Percentiles rank a stretch among this genome's conserved stretches.
Conservation (phyloP, 2,329 filamentous ascomycete genomes). For the Colletotrichum filicis region DNA sequence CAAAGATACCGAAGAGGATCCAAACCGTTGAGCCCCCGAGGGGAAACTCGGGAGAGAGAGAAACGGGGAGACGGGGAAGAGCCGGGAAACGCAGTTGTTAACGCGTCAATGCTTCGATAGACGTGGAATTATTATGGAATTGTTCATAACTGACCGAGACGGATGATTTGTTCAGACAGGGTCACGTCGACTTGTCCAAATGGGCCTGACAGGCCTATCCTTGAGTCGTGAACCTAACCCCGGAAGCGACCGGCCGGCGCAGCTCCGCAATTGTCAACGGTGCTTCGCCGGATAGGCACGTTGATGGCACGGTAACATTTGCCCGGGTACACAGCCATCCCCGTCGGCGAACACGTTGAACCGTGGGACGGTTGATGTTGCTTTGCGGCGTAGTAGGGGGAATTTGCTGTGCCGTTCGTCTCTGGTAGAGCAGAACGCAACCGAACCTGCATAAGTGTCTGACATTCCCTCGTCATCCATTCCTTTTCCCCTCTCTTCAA, state of each 20-base stretch:
- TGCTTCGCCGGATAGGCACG: conserved; percentile 2
- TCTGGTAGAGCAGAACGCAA: background rate
- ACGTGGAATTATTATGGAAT: conserved; percentile 7
- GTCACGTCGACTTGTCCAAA: background rate
- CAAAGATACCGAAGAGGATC: background rate
- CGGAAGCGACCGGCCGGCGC: conserved; percentile 2
- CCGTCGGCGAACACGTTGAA: background rate
- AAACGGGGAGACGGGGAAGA: background rate
- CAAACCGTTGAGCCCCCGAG: background rate
- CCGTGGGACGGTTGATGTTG: background rate
- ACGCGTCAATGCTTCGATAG: background rate
- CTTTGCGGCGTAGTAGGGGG: background rate
- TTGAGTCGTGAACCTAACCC: conserved; percentile 24
- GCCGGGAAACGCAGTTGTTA: conserved; percentile 2
- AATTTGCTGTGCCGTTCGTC: background rate
- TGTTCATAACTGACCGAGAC: conserved; percentile 4
- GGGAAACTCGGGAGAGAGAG: background rate
- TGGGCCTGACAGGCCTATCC: background rate
- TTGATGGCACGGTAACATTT: conserved; percentile 21
- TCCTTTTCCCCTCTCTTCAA: background rate
- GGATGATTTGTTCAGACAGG: conserved; percentile 16
- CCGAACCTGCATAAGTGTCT: background rate
- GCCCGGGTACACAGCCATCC: conserved; percentile 14
- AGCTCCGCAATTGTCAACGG: conserved; percentile 13
- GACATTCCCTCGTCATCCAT: background rate